Percentiles rank a stretch among this genome's conserved stretches.
phyloP scores from a whole-genome alignment of 805 yeast species.

The Cyberlindnera maclurae region DNA sequence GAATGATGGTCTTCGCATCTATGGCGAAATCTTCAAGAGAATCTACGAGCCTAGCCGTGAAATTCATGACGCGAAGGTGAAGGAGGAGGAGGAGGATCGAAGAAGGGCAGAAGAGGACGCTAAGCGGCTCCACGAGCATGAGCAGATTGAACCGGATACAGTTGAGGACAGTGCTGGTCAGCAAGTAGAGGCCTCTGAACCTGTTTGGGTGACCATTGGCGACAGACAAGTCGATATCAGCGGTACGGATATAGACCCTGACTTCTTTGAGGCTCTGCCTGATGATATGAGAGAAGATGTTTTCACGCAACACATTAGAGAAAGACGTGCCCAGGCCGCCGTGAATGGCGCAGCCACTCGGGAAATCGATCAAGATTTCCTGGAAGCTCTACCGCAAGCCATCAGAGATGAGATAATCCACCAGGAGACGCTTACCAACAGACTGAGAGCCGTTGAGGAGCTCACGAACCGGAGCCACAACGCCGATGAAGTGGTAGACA shows the following conservation, averaged over 20 bases:
- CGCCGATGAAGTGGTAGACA: background rate
- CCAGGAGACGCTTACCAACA: constrained; percentile 42
- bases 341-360: constrained; percentile 38
- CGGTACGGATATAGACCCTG: constrained; percentile 89
- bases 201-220: constrained; percentile 66
- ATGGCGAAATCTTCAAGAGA: constrained; percentile 38
- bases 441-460: constrained; percentile 14
- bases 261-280: constrained; percentile 82
- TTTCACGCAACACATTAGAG: constrained; percentile 74
- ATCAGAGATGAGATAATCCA: constrained; percentile 56
- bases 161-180: constrained; percentile 17
- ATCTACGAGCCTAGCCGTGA: constrained; percentile 44
- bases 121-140: constrained; percentile 20
- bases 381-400: constrained; percentile 69
- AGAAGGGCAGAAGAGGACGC: constrained; percentile 20
- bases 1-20: constrained; percentile 28
- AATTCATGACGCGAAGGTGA: constrained; percentile 21
- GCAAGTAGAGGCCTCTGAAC: constrained; percentile 29
- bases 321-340: constrained; percentile 55
- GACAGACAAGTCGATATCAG: constrained; percentile 77
- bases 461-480: constrained; percentile 1
- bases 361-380: constrained; percentile 73
- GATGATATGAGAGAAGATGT: constrained; percentile 93
- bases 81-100: constrained; percentile 9
- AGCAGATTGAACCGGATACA: constrained; percentile 10